Evolutionary conservation across 352 stramenopile species (phyloP).

Genomic region (Phytophthora sansomeana): DNA sequence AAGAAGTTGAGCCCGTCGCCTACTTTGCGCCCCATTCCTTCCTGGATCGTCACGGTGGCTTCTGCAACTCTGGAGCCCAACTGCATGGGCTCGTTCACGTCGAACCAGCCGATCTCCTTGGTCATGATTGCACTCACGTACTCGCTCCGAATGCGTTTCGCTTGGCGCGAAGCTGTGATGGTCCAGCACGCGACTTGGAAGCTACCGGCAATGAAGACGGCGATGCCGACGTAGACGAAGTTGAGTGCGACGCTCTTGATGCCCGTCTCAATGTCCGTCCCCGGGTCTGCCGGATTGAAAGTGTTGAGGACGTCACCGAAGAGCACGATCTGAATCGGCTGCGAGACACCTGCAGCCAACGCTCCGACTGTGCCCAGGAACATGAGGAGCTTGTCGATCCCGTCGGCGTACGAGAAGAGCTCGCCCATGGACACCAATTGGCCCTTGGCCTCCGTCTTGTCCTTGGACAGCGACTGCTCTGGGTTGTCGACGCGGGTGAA

Average conservation of each 20-base stretch:
- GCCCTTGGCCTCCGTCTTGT: slow-evolving; percentile 29
- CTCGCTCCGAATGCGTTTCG: slow-evolving; percentile 60
- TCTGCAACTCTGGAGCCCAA: slow-evolving; percentile 59
- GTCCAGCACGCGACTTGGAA: slow-evolving; percentile 72
- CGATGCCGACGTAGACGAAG: slow-evolving; percentile 63
- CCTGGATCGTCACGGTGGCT: slow-evolving; percentile 63
- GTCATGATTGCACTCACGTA: slow-evolving; percentile 67
- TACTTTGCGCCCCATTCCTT: slow-evolving; percentile 71
- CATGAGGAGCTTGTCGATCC: slow-evolving; percentile 67
- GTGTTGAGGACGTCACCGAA: slow-evolving; percentile 78
- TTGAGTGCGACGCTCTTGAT: slow-evolving; percentile 57
- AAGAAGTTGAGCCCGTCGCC: slow-evolving; percentile 65
- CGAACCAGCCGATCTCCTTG: slow-evolving; percentile 77
- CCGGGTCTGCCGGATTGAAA: slow-evolving; percentile 58
- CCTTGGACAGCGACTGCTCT: slow-evolving; percentile 14
- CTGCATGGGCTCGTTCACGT: slow-evolving; percentile 72
- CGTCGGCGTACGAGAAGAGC: slow-evolving; percentile 69
- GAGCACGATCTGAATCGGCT: slow-evolving; percentile 77
- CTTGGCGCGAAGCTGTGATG: slow-evolving; percentile 67
- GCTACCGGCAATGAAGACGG: slow-evolving; percentile 56
- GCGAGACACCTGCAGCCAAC: slow-evolving; percentile 50
- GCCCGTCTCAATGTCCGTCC: slow-evolving; percentile 31
- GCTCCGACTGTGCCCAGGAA: slow-evolving; percentile 51
- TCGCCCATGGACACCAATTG: slow-evolving; percentile 52
- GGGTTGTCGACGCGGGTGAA: slow-evolving; percentile 36